phyloP scores from a whole-genome alignment of 2,329 filamentous ascomycete genomes.

The Botrytis deweyae region DNA sequence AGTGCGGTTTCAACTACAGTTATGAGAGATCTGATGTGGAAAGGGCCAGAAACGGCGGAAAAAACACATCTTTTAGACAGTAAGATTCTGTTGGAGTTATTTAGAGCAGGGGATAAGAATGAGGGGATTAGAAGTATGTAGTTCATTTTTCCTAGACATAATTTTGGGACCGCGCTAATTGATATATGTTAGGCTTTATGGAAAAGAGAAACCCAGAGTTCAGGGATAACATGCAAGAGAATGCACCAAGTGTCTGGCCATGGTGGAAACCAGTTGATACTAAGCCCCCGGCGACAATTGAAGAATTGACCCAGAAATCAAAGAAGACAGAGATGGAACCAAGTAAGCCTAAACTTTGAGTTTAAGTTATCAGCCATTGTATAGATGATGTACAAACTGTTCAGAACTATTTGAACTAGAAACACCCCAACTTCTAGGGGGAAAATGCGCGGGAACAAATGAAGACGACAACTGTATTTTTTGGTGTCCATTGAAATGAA shows the following conservation, averaged over 20 bases:
- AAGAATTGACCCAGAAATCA: constrained; percentile 29
- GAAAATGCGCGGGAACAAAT: too few species aligned
- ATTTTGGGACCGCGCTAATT: not conserved
- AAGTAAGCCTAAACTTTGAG: constrained; percentile 1
- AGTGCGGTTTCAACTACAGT: constrained; percentile 62
- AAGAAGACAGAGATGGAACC: not conserved
- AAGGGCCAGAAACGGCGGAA: constrained; percentile 59
- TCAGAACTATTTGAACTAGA: too few species aligned
- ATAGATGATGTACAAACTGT: not conserved
- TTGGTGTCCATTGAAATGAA: not conserved
- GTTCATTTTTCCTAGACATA: not conserved
- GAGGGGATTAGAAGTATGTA: constrained; percentile 53
- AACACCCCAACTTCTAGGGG: not conserved
- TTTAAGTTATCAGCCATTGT: too few species aligned
- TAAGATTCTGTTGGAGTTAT: constrained; percentile 60
- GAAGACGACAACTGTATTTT: too few species aligned
- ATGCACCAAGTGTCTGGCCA: constrained; percentile 55
- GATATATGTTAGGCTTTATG: constrained; percentile 45
- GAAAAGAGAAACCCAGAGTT: constrained; percentile 60
- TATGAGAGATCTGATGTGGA: constrained; percentile 71
- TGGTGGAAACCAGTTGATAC: constrained; percentile 59
- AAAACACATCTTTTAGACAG: constrained; percentile 70
- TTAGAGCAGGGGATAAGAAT: constrained; percentile 54
- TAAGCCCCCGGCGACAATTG: constrained; percentile 33
- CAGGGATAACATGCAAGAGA: constrained; percentile 53